Evolutionary conservation across 1,284 basidiomycete species (phyloP).

Genomic region (Stygiomarasmius scandens): DNA sequence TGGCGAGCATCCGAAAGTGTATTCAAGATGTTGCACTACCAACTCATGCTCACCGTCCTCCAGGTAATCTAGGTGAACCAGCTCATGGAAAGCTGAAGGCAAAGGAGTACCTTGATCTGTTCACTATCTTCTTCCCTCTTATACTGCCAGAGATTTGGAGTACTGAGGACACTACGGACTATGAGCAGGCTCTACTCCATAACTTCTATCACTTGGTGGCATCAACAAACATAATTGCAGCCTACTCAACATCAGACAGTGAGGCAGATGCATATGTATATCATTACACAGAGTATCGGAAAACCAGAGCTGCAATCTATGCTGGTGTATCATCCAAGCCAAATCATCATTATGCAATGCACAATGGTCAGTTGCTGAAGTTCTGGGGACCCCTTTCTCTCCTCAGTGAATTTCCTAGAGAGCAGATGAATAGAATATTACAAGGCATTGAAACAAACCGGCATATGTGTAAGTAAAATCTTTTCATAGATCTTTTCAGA

Average conservation of each 20-base stretch:
- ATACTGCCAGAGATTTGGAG: conserved; percentile 25
- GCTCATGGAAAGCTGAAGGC: conserved; percentile 41
- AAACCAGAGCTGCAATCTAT: conserved; percentile 25
- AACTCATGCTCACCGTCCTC: conserved; percentile 31
- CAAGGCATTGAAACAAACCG: conserved; percentile 34
- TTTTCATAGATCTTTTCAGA: too few relatives aligned
- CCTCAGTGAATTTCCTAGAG: conserved; percentile 32
- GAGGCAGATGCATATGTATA: conserved; percentile 28
- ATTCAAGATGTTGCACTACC: conserved; percentile 28
- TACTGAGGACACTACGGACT: conserved; percentile 3
- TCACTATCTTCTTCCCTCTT: conserved; percentile 33
- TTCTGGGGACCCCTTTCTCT: conserved; percentile 34
- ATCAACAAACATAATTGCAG: too few relatives aligned
- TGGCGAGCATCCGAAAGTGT: conserved; percentile 25
- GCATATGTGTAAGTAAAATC: too few relatives aligned
- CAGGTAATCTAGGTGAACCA: conserved; percentile 35
- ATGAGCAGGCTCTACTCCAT: conserved; percentile 14
- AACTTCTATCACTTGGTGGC: conserved; percentile 32
- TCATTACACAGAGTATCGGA: conserved; percentile 29
- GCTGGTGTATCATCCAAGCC: conserved; percentile 26
- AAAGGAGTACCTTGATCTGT: conserved; percentile 32
- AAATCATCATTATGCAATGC: conserved; percentile 41
- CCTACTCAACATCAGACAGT: conserved; percentile 27
- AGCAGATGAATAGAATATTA: conserved; percentile 34
- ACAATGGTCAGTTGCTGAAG: conserved; percentile 29